These are phyloP conservation scores for Tylopilus subfusipes DNA, from an alignment of 768 basidiomycete genomes.

Conservation along the genomic window DNA sequence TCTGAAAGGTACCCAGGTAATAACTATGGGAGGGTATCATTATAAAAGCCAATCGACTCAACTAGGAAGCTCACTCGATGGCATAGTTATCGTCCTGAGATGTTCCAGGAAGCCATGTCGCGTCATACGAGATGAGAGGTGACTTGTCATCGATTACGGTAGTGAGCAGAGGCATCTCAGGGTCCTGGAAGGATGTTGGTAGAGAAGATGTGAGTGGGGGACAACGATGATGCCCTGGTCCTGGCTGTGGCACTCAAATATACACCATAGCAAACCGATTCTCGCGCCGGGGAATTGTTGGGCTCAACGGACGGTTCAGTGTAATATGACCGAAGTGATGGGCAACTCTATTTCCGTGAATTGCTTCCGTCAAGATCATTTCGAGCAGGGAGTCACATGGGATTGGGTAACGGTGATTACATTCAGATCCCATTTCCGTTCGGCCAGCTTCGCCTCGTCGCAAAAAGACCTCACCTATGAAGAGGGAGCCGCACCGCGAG, in stretches of 20 bases:
- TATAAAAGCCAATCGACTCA: background rate
- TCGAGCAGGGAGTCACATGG: constrained; percentile 4
- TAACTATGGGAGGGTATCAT: constrained; percentile 26
- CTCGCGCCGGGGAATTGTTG: background rate
- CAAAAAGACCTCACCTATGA: constrained; percentile 10
- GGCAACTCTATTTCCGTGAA: too few relatives aligned
- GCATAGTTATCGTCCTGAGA: constrained; percentile 15
- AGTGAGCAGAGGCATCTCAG: constrained; percentile 23
- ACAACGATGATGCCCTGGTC: background rate
- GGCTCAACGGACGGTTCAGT: too few relatives aligned
- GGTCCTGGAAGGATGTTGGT: background rate
- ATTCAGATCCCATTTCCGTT: background rate
- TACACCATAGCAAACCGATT: too few relatives aligned
- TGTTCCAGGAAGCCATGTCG: constrained; percentile 22
- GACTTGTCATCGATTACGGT: constrained; percentile 30
- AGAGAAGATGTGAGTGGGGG: background rate
- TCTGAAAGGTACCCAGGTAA: constrained; percentile 38
- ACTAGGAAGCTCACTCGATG: constrained; percentile 12
- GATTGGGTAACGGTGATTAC: background rate
- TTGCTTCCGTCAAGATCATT: background rate
- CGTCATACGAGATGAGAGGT: constrained; percentile 28
- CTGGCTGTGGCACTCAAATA: background rate
- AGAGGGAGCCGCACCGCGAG: constrained; percentile 16
- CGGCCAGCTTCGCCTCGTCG: background rate
- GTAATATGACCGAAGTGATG: background rate